Evolutionary conservation across 2,329 filamentous ascomycete genomes (phyloP), one percentile per base, ranked within the genome.

Genomic region (Alternaria hordeiaustralica): DNA sequence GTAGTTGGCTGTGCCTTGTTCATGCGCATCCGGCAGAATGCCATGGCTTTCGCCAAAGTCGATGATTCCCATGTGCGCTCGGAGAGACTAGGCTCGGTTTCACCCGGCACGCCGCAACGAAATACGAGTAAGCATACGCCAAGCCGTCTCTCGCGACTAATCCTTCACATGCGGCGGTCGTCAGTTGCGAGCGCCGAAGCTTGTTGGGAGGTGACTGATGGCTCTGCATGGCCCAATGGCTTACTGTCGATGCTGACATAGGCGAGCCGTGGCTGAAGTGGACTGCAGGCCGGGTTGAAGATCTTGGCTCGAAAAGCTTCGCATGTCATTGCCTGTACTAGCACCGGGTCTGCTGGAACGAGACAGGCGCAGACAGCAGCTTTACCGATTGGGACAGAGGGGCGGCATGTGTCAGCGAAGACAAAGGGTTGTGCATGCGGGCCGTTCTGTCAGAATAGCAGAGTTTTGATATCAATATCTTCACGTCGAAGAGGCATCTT

Each of bases 11-110:
- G 49, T 36, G 49, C 55, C 45, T 21, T 54, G 47, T 12, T 47
- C 26, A 62, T 62, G 60, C 47, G 30, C 41, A 54, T 62, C 43
- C 49, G 55, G 43, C 55, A 62, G 25, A 62, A 59, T 62, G 21
- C 49, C 60, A 62, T 62, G 49, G 36, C n/a, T 49, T 21, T 49
- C 36, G 45, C 33, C 47, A 62, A 62, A 59, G 20, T 26, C 55
- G 55, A 62, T 62, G 10, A 23, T 44, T 33, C 28, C 49, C 60
- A 59, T 11, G 51, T 23, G 28, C n/a, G 23, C n/a, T 33, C 21
- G 47, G 30, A 46, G 23, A 51, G 47, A 54, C 55, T 59, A 62
- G 60, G 60, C 43, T 58, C 47, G 41, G 47, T 59, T 33, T 58
- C 28, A 47, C 41, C 55, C 60, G 60, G 28, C 30, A 58, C 55